These are phyloP conservation scores for Pichia inconspicua DNA, from an alignment of 1,139 yeast genomes.

Conservation along the genomic window DNA sequence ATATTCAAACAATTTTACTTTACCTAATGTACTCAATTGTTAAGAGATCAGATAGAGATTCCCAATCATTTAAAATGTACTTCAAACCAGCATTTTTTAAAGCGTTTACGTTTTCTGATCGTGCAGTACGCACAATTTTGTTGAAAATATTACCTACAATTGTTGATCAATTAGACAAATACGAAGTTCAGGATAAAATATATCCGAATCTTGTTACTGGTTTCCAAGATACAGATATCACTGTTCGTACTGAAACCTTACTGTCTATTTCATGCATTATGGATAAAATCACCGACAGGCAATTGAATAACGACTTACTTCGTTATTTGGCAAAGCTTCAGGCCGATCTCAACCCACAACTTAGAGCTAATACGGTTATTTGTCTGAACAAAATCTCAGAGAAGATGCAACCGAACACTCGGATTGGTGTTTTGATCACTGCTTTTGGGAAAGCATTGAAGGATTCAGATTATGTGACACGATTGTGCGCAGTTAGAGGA, in stretches of 20 bases:
- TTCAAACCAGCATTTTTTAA: conserved; percentile 60
- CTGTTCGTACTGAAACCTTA: conserved; percentile 74
- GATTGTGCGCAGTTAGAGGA: conserved; percentile 73
- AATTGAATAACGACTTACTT: conserved; percentile 77
- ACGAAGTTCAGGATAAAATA: conserved; percentile 61
- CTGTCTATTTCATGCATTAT: conserved; percentile 59
- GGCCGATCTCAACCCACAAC: conserved; percentile 74
- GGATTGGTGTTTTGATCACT: conserved; percentile 71
- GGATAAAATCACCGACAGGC: conserved; percentile 67
- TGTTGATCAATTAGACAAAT: conserved; percentile 43
- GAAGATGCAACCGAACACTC: conserved; percentile 49
- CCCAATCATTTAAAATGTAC: conserved; percentile 28
- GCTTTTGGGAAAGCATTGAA: conserved; percentile 79
- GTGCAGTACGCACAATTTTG: conserved; percentile 67
- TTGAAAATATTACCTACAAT: conserved; percentile 56
- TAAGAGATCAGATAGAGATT: conserved; percentile 8
- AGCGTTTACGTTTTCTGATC: conserved; percentile 60
- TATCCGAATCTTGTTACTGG: conserved; percentile 69
- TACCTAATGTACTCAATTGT: conserved; percentile 39
- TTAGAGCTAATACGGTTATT: conserved; percentile 78
- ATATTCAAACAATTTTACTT: conserved; percentile 33
- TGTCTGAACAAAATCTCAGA: conserved; percentile 66
- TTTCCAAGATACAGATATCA: conserved; percentile 74
- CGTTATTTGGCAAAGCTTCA: conserved; percentile 82
- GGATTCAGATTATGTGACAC: conserved; percentile 72